Percentiles rank a stretch among this genome's conserved stretches.
These are phyloP conservation scores for Tulasnella sp. DNA, from an alignment of 768 basidiomycete species.

Conservation along the genomic window DNA sequence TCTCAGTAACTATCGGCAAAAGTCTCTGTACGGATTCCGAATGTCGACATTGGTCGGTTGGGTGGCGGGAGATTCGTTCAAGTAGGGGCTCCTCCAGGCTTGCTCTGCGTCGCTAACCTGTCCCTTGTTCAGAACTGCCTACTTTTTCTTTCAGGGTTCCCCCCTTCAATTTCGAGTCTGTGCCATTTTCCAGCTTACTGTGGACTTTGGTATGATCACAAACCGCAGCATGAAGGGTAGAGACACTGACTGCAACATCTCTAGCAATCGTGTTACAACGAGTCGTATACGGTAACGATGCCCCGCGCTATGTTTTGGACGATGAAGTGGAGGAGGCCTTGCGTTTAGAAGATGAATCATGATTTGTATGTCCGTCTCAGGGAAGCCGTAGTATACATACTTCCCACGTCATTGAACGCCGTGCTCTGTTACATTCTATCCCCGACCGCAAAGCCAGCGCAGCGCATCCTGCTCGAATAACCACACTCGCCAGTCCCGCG, in stretches of 20 bases:
- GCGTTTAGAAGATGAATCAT: constrained; percentile 43
- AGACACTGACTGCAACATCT: neutral
- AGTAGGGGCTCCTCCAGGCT: constrained; percentile 34
- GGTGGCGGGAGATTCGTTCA: constrained; percentile 75
- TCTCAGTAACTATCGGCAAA: constrained; percentile 61
- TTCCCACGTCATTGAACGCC: neutral
- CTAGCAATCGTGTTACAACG: constrained; percentile 57
- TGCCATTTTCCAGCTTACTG: constrained; percentile 68
- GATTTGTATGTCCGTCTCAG: neutral
- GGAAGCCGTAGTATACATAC: neutral
- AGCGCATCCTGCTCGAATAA: neutral
- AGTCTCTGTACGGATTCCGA: constrained; percentile 74
- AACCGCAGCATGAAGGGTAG: constrained; percentile 14
- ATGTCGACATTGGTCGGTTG: constrained; percentile 72
- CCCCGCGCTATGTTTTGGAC: constrained; percentile 43
- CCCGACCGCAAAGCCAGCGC: neutral
- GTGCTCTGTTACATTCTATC: constrained; percentile 1
- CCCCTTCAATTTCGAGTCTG: constrained; percentile 66
- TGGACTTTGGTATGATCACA: constrained; percentile 52
- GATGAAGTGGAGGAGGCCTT: constrained; percentile 69
- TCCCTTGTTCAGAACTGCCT: constrained; percentile 44
- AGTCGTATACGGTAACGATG: constrained; percentile 51
- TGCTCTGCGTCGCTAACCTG: neutral
- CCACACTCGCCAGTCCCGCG: neutral
- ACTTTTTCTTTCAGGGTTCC: constrained; percentile 63